These are phyloP conservation scores for Psilocybe cubensis DNA, from an alignment of 768 basidiomycete genomes.

Conservation along the genomic window DNA sequence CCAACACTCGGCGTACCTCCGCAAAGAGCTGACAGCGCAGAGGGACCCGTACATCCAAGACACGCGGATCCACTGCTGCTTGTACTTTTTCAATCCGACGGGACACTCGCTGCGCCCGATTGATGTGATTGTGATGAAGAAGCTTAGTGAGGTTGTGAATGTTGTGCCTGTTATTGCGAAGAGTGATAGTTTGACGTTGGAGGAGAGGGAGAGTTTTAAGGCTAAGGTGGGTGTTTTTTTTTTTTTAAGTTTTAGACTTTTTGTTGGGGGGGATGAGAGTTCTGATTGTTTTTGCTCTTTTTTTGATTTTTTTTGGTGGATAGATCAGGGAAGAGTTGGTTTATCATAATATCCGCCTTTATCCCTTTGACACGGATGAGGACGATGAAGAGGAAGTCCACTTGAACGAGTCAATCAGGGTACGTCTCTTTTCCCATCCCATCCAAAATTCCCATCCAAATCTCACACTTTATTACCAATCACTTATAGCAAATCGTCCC, in stretches of 20 bases:
- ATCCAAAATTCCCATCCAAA: too few relatives aligned
- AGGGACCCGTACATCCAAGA: slow-evolving; percentile 98
- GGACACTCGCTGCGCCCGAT: slow-evolving; percentile 96
- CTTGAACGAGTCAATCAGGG: slow-evolving; percentile 89
- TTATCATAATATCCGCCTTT: slow-evolving; percentile 91
- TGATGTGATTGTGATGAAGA: slow-evolving; percentile 99
- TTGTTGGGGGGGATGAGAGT: too few relatives aligned
- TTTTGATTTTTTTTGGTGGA: too few relatives aligned
- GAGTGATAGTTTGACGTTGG: slow-evolving; percentile 90
- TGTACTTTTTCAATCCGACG: slow-evolving; percentile 99
- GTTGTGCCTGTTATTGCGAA: slow-evolving; percentile 99
- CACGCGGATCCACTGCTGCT: slow-evolving; percentile 96
- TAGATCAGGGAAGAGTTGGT: slow-evolving; percentile 93
- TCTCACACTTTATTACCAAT: too few relatives aligned
- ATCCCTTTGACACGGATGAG: slow-evolving; percentile 97
- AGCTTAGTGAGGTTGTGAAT: slow-evolving; percentile 97
- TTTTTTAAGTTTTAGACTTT: too few relatives aligned
- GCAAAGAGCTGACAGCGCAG: slow-evolving; percentile 98
- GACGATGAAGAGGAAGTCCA: slow-evolving; percentile 91
- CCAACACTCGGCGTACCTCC: slow-evolving; percentile 97
- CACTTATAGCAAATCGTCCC: slow-evolving; percentile 81
- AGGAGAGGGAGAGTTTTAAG: slow-evolving; percentile 94
- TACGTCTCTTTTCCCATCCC: too few relatives aligned
- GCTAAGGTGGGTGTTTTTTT: slow-evolving; percentile 60
- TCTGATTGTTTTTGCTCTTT: too few relatives aligned